A percentile compares a stretch with the other conserved stretches of the same genome.
These are phyloP conservation scores for Ogataea salicorniae DNA, from an alignment of 805 yeast genomes.

Conservation along the genomic window DNA sequence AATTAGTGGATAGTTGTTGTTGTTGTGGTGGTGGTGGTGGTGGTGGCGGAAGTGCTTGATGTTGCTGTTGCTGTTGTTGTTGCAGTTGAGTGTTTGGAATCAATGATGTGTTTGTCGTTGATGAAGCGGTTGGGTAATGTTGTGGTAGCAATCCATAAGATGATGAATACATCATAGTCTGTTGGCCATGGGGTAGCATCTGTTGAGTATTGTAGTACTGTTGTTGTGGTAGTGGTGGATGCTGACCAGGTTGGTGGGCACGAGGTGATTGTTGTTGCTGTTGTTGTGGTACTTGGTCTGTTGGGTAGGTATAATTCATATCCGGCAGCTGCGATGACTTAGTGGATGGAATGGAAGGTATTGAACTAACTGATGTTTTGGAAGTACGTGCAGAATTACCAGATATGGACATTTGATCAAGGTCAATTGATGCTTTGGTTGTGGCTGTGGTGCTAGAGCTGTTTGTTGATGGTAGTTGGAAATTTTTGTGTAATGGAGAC, in stretches of 20 bases:
- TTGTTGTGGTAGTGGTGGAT: conserved; percentile 15
- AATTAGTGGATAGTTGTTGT: not conserved
- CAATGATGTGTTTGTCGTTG: too few relatives aligned
- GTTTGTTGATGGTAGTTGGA: too few relatives aligned
- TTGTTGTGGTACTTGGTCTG: conserved; percentile 3
- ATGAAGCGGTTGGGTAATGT: not conserved
- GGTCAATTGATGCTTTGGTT: too few relatives aligned
- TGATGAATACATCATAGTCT: not conserved
- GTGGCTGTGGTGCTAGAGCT: too few relatives aligned
- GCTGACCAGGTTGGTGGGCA: conserved; percentile 5
- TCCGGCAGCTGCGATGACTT: not conserved
- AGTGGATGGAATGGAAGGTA: not conserved
- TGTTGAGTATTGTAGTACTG: conserved; percentile 4
- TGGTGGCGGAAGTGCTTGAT: not conserved
- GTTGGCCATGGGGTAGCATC: too few relatives aligned
- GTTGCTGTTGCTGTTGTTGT: conserved; percentile 12
- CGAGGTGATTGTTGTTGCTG: conserved; percentile 4
- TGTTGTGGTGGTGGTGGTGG: not conserved
- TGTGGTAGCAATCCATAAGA: not conserved
- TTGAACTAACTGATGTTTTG: conserved; percentile 1
- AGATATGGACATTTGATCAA: not conserved
- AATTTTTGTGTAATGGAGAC: too few relatives aligned
- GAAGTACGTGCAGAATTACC: not conserved
- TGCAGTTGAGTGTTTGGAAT: not conserved
- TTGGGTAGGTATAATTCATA: conserved; percentile 1